A percentile compares a stretch with the other conserved stretches of the same genome.
Conservation (phyloP, 2,329 filamentous ascomycete genomes). For the Xylariaceae sp. region DNA sequence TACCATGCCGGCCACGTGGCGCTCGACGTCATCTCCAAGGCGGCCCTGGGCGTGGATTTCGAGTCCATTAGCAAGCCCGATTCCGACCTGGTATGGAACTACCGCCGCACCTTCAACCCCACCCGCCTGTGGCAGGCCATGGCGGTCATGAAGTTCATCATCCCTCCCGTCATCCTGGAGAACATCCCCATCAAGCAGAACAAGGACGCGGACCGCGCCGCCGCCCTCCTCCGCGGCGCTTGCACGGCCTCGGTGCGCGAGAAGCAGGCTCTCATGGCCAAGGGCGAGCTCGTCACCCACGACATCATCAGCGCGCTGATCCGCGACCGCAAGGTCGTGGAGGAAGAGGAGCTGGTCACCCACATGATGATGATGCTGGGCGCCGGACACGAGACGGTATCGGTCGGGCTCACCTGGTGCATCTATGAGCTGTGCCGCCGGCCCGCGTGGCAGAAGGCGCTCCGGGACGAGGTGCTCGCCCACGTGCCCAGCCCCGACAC, state of each 20-base stretch:
- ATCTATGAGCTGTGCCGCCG: slow-evolving; percentile 13
- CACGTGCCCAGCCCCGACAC: slow-evolving; percentile 11
- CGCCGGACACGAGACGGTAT: slow-evolving; percentile 15
- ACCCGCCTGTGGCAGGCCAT: slow-evolving; percentile 9
- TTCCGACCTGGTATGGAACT: slow-evolving; percentile 9
- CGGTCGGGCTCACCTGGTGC: slow-evolving; percentile 12
- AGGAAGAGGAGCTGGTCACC: slow-evolving; percentile 12
- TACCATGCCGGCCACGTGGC: slow-evolving; percentile 8
- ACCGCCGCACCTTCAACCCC: slow-evolving; percentile 9
- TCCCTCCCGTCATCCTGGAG: slow-evolving; percentile 3
- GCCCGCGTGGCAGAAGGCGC: slow-evolving; percentile 6
- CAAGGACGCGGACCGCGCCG: slow-evolving; percentile 1
- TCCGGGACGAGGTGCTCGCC: slow-evolving; percentile 13
- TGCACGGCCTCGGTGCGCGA: slow-evolving; percentile 2
- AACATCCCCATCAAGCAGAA: slow-evolving; percentile 1
- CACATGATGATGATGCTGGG: slow-evolving; percentile 14
- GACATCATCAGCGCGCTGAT: slow-evolving; percentile 8
- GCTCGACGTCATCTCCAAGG: slow-evolving; percentile 9
- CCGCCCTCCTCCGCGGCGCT: slow-evolving; percentile 1
- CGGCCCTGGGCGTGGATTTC: slow-evolving; percentile 10
- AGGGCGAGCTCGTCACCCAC: slow-evolving; percentile 6
- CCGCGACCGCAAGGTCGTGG: slow-evolving; percentile 7
- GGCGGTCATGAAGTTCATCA: slow-evolving; percentile 6
- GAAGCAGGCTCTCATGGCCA: slow-evolving; percentile 7
- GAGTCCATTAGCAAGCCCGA: slow-evolving; percentile 8